These are phyloP conservation scores for Rhodotorula toruloides DNA, from an alignment of 768 basidiomycete species.

Conservation along the genomic window DNA sequence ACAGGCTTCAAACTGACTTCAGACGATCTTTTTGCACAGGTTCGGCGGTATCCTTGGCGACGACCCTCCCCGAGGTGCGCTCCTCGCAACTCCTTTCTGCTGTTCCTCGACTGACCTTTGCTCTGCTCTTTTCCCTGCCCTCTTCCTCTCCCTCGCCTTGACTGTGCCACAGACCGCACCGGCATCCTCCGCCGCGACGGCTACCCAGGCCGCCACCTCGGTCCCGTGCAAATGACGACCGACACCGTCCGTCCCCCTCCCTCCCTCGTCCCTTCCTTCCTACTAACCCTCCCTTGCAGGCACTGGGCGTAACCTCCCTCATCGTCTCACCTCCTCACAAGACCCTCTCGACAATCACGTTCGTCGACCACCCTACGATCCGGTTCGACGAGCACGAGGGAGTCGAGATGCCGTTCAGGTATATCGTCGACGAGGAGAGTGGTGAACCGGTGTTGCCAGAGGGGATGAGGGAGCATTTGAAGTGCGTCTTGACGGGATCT, in stretches of 20 bases:
- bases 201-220: constrained; percentile 80
- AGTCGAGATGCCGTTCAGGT: constrained; percentile 97
- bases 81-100: background rate
- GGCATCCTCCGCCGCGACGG: constrained; percentile 77
- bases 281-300: constrained; percentile 43
- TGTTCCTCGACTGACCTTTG: background rate
- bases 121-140: background rate
- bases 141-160: background rate
- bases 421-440: constrained; percentile 54
- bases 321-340: constrained; percentile 70
- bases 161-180: constrained; percentile 61
- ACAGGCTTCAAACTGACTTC: too few species aligned
- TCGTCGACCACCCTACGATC: constrained; percentile 83
- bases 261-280: too few species aligned
- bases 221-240: constrained; percentile 85
- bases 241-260: constrained; percentile 50
- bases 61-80: constrained; percentile 68
- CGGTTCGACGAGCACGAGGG: constrained; percentile 77
- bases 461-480: constrained; percentile 80
- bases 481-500: constrained; percentile 47
- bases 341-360: constrained; percentile 53
- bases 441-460: constrained; percentile 72
- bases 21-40: background rate
- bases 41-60: constrained; percentile 61
- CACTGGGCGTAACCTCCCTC: constrained; percentile 79